Base-by-base conservation (phyloP, 352 stramenopile genomes). In the Phytopythium sindhum region DNA sequence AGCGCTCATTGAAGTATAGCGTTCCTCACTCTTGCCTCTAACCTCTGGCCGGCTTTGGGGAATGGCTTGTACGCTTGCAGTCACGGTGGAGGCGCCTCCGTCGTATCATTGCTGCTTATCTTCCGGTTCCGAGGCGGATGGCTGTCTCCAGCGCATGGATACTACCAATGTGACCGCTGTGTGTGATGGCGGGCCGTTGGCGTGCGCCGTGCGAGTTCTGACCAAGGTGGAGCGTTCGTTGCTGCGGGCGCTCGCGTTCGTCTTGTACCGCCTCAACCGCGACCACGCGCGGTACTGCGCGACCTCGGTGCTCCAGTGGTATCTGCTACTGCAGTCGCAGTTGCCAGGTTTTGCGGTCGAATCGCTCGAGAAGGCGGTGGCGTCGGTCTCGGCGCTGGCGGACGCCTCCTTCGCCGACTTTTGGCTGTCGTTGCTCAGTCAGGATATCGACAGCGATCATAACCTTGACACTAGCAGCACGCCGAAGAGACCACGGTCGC, bases 341-440 rank as follows among this genome's bases (percentile, higher is more conserved):
- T 63, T 92, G 4, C 81, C 83, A 0, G 61, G 66, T 29, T 68
- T 69, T 1, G 81, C 77, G 1, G 70, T 86, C n/a, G 63, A 86
- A 51, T 81, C 80, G 37, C 69, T 88, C 35, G 77, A 84, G 44
- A 57, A 72, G 39, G 78, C 83, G 42, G 69, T 72, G 28, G 73
- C 84, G 59, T 89, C 81, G 12, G 74, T 90, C 52, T 73, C 86
- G 19, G 73, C 81, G 51, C 74, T 89, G 28, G 85, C 83, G 15
- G 83, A 90, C 58, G 76, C 71, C 2, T 70, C 88, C 35, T 92
- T 92, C 47, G 77, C 71, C 21, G 74, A 66, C 33, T 92, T 88
- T 57, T 92, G 83, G 83, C 61, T 80, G 8, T 86, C 83, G 41
- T 73, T 92, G 4, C 65, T 89, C 39, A 70, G 86, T 7, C 71